Evolutionary conservation across 805 yeast species (phyloP), one percentile per base, ranked within the genome.

Genomic region (Kregervanrija delftensis): DNA sequence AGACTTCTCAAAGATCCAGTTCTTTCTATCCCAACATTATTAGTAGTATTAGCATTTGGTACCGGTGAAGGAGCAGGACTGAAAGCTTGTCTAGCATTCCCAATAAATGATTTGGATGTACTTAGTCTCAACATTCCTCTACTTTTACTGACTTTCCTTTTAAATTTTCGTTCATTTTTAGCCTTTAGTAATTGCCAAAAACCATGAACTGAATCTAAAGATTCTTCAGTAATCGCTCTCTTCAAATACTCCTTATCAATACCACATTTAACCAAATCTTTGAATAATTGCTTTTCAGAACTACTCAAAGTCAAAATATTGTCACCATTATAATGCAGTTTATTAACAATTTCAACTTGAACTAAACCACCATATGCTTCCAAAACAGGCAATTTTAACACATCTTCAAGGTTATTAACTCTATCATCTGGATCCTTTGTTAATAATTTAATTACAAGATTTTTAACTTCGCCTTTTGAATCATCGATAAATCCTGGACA

Each of bases 121-220:
- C 45, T 37, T n/a, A 62, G 38, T 39, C 60, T 51, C 32, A 63
- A 42, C 55, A 63, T 55, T 40, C 68, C 59, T 44, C 58, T 53
- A 40, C 64, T 57, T 37, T 61, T 44, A 10, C 52, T 46, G 39
- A 50, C 53, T 31, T 51, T 39, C 36, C 48, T 54, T 33, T 48
- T 59, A 54, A 39, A 16, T 58, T 56, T 52, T 59, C 61, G 68
- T 41, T 63, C 60, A 51, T 77, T 81, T 40, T 67, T 65, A 16
- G 84, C 87, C 30, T 83, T 62, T 13, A 80, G 62, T 14, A 87
- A 66, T 39, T 81, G 81, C 83, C 90, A 88, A 46, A 82, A 71
- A 0, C 91, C 96, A 11, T 85, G 77, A 12, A 85, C 65, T 0
- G 87, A 69, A 61, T 86, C 93, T 63, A 86, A 77, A 45, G 81